Evolutionary conservation across 78 protist species (phyloP), one percentile per base, ranked within the genome.

Genomic region (Cyanophora paradoxa): DNA sequence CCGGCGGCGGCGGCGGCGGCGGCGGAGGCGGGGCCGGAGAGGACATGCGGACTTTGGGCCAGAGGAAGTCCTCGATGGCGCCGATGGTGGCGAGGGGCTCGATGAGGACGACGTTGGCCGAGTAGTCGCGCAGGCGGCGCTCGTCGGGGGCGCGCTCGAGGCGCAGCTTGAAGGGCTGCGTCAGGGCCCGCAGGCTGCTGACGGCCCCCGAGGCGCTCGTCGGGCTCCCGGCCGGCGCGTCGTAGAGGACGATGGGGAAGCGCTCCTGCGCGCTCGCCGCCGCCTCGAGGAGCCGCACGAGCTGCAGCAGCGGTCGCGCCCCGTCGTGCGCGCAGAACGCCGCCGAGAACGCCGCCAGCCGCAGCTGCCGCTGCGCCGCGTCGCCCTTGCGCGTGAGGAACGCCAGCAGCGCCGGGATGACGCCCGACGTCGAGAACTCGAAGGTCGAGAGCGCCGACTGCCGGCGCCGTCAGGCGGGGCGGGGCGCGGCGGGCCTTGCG

Each of bases 1-100:
- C 20, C 4, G 2, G 17, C 7, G 14, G 37, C 70, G 33, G 33
- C 17, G 17, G 24, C 13, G 33, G 24, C 68, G 68, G 22, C n/a
- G n/a, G n/a, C n/a, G n/a, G n/a, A n/a, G n/a, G n/a, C n/a, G n/a
- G n/a, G n/a, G n/a, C n/a, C n/a, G n/a, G n/a, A n/a, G n/a, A n/a
- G n/a, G n/a, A n/a, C n/a, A 22, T 19, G n/a, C 80, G 52, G 41
- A 82, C 90, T 34, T 81, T 78, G 36, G 90, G 82, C 52, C 68
- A 58, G 61, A 86, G 65, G 59, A 80, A 82, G 52, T 76, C 91
- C 33, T 82, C 88, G 37, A 86, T 85, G 0, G 91, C 86, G 30
- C 57, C 56, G 16, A 73, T 75, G 33, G 87, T 79, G 13, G 91
- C 91, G 22, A 86, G 46, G 31, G 91, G 88, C 64, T 86, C 91